Percentiles rank a stretch among this genome's conserved stretches.
phyloP scores from a whole-genome alignment of 2,329 filamentous ascomycete genomes.

The Colletotrichum cereale region DNA sequence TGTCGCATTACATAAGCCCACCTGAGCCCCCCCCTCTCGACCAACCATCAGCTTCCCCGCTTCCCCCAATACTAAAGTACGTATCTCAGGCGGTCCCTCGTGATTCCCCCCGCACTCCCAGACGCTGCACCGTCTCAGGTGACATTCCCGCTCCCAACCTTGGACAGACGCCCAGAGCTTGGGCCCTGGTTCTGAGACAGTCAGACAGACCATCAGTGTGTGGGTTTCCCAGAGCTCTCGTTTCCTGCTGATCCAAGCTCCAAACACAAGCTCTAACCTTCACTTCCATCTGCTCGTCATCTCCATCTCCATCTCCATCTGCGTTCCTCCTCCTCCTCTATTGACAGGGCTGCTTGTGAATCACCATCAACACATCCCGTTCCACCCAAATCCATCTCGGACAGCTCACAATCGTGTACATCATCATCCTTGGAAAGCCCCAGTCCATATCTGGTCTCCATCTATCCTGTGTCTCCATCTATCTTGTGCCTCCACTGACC shows the following conservation, averaged over 20 bases:
- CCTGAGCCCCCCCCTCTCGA: background rate
- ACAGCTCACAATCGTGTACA: constrained; percentile 19
- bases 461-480: constrained; percentile 25
- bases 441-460: constrained; percentile 20
- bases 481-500: constrained; percentile 24
- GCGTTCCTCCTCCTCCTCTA: background rate
- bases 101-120: constrained; percentile 39
- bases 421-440: constrained; percentile 14
- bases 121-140: constrained; percentile 40
- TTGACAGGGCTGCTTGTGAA: constrained; percentile 11
- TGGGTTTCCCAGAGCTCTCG: constrained; percentile 6
- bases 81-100: constrained; percentile 18
- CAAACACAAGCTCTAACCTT: constrained; percentile 11
- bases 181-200: too few species aligned
- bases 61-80: constrained; percentile 18
- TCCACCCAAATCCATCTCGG: background rate
- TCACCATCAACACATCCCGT: background rate
- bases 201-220: too few species aligned
- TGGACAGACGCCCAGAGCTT: background rate
- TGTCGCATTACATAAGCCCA: constrained; percentile 23
- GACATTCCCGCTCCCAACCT: constrained; percentile 20
- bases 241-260: background rate
- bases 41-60: constrained; percentile 30
- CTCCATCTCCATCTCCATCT: background rate
- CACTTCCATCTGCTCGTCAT: background rate